Evolutionary conservation across 805 yeast species (phyloP), one percentile per base, ranked within the genome.

Genomic region (Saccharomyces kudriavzevii): DNA sequence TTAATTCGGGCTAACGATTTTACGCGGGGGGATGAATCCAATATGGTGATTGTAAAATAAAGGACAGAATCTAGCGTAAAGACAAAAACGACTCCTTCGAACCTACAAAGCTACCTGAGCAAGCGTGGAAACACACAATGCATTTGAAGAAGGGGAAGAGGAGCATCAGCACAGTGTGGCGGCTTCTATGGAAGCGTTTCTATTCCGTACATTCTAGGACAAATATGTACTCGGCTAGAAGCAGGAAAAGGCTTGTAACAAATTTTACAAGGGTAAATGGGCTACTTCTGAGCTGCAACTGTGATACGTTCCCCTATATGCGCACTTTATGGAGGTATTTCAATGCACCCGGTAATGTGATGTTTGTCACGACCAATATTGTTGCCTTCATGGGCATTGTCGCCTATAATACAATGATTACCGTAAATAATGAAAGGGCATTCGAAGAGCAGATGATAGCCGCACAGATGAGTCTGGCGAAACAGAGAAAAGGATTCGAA

Each of bases 321-420:
- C 43, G 52, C 25, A 56, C 58, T 1, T 53, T 73, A 8, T 72
- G 75, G 76, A 60, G 67, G 2, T 73, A 73, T 58, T 68, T 70
- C 52, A 71, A 68, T 52, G 71, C 74, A 0, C 77, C 77, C 3
- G 66, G 70, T 0, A 73, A 73, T 57, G 54, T 71, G 2, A 53
- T 71, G 59, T 73, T 73, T 54, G 62, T 73, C 1, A 62, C 74
- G 0, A 68, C 74, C 1, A 73, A 73, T 51, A 45, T 73, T 0
- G 56, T 71, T 1, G 66, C 72, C 2, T 59, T 73, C 27, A 66
- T 68, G 0, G 72, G 73, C 5, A 54, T 71, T 4, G 66, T 66
- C 5, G 61, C 72, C 1, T 70, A 69, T 57, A 60, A 70, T 30
- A 64, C 72, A 0, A 45, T 70, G 31, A 56, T 61, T 4, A 58